phyloP scores from a whole-genome alignment of 2,329 filamentous ascomycete genomes.

The Sarocladiaceae sp. region DNA sequence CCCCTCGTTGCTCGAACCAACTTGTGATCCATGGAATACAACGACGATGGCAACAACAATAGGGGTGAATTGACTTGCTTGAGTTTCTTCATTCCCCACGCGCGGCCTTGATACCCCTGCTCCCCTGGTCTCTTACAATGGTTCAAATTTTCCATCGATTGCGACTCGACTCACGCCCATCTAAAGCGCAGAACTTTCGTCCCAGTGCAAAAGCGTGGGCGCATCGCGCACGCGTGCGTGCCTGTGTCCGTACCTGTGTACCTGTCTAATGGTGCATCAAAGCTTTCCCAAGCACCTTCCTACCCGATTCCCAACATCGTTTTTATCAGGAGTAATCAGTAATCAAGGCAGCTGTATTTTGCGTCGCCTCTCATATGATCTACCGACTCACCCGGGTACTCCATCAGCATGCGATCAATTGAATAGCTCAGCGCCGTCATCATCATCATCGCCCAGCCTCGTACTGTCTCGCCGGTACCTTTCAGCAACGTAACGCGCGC shows the following conservation, averaged over 20 bases:
- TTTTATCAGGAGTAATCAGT: too few species aligned
- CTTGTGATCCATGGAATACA: background rate
- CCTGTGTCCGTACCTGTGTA: background rate
- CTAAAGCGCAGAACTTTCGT: background rate
- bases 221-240: background rate
- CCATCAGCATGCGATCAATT: too few species aligned
- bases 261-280: background rate
- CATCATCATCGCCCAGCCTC: too few species aligned
- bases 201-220: too few species aligned
- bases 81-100: background rate
- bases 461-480: background rate
- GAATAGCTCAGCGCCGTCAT: too few species aligned
- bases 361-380: too few species aligned
- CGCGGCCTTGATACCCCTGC: background rate
- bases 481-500: background rate
- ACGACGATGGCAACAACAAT: background rate
- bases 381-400: too few species aligned
- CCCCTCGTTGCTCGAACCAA: background rate
- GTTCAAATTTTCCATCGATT: background rate
- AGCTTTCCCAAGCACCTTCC: background rate
- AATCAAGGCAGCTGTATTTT: too few species aligned
- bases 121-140: background rate
- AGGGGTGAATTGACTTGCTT: background rate
- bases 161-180: background rate
- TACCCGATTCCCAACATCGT: background rate